phyloP scores from a whole-genome alignment of 2,329 filamentous ascomycete genomes.

The Scedosporium apiospermum region DNA sequence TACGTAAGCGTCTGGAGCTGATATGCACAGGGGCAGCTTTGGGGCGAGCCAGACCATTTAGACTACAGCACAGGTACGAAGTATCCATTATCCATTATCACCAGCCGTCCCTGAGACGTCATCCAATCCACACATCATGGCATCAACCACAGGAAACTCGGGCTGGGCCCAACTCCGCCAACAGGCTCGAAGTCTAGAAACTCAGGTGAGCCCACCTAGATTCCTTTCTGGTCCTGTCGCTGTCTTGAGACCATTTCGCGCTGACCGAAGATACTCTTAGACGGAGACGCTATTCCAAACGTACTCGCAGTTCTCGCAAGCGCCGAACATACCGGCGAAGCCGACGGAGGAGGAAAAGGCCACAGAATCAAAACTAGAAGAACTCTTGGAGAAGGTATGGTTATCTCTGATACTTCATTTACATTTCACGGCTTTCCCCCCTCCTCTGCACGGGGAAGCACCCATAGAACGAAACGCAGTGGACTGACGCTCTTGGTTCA shows the following conservation, averaged over 20 bases:
- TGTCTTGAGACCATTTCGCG: background rate
- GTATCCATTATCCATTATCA: too few relatives aligned
- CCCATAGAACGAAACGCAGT: background rate
- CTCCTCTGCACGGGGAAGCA: background rate
- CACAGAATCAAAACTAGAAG: conserved; percentile 73
- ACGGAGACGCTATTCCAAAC: conserved; percentile 75
- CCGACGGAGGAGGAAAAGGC: conserved; percentile 76
- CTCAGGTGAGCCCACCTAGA: conserved; percentile 53
- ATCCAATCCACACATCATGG: conserved; percentile 29
- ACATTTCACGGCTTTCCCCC: conserved; percentile 9
- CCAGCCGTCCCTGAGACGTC: conserved; percentile 5
- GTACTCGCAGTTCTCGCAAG: conserved; percentile 85
- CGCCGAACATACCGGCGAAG: conserved; percentile 69
- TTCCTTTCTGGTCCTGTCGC: background rate
- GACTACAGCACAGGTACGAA: too few relatives aligned
- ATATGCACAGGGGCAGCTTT: too few relatives aligned
- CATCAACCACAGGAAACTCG: conserved; percentile 42
- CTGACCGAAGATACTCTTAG: conserved; percentile 32
- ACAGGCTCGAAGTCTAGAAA: conserved; percentile 80
- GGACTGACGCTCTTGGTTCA: background rate
- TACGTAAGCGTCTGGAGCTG: background rate
- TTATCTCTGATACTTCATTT: conserved; percentile 1
- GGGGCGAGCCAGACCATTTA: too few relatives aligned
- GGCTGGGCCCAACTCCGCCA: conserved; percentile 93
- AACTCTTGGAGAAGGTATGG: conserved; percentile 69